Evolutionary conservation across 306 rosid species (phyloP).

Genomic region (Cyclanthera cordifolia): DNA sequence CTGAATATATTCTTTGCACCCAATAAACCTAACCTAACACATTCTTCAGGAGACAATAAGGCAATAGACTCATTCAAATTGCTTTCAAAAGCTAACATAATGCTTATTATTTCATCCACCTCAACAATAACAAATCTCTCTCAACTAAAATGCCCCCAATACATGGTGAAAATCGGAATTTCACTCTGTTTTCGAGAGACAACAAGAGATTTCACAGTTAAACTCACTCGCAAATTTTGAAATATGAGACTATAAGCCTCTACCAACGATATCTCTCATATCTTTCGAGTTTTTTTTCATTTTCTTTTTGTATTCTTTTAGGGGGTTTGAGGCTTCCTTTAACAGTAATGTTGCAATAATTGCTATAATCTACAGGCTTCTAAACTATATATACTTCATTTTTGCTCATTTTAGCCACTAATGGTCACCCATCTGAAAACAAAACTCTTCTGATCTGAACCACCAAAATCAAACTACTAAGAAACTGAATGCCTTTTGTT

Average conservation of each 20-base stretch:
- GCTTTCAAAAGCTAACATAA: slow-evolving; percentile 5
- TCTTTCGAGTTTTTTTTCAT: too few species aligned
- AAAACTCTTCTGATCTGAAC: neutral
- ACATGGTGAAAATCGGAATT: too few species aligned
- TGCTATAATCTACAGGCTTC: neutral
- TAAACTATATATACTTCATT: slow-evolving; percentile 14
- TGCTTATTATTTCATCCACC: slow-evolving; percentile 6
- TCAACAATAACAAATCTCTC: neutral
- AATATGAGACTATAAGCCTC: too few species aligned
- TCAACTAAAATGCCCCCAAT: neutral
- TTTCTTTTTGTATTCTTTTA: too few species aligned
- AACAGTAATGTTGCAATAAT: neutral
- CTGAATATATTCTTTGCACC: slow-evolving; percentile 2
- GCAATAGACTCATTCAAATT: neutral
- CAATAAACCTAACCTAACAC: neutral
- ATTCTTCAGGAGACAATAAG: neutral
- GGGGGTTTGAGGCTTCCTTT: too few species aligned
- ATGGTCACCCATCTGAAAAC: neutral
- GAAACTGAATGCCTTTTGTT: slow-evolving; percentile 91
- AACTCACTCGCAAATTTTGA: too few species aligned
- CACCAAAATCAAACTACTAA: slow-evolving; percentile 9
- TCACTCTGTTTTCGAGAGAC: too few species aligned
- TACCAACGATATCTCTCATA: too few species aligned
- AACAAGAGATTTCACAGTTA: too few species aligned
- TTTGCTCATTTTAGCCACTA: slow-evolving; percentile 2